Percentiles rank a stretch among this genome's conserved stretches.
Conservation (phyloP, 1,284 basidiomycete species). For the Flammula alnicola region DNA sequence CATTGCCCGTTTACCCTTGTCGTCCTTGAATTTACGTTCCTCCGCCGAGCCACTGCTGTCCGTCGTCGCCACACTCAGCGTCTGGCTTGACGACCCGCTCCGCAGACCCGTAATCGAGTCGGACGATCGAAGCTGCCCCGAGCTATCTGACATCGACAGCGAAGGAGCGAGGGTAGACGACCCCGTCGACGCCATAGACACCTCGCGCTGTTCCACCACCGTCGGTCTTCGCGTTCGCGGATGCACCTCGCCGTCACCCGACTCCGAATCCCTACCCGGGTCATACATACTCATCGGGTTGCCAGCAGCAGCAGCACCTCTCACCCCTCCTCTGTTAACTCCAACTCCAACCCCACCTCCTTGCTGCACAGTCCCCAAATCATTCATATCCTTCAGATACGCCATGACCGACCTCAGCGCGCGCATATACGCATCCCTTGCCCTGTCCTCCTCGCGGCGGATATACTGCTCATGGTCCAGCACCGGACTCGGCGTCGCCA, state of each 20-base stretch:
- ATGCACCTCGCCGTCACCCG: constrained; percentile 38
- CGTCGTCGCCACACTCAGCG: constrained; percentile 73
- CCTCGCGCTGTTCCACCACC: constrained; percentile 55
- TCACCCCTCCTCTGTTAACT: too few relatives aligned
- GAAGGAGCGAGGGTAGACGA: too few relatives aligned
- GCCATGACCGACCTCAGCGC: constrained; percentile 91
- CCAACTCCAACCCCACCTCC: too few relatives aligned
- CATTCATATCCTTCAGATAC: constrained; percentile 94
- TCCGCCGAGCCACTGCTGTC: constrained; percentile 70
- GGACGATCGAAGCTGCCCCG: constrained; percentile 61
- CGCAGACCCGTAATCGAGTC: constrained; percentile 63
- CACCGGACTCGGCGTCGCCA: constrained; percentile 50
- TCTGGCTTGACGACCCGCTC: constrained; percentile 63
- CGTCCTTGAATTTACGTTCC: constrained; percentile 88
- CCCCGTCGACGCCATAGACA: constrained; percentile 50
- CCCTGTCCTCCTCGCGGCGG: constrained; percentile 71
- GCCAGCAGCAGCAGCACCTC: not conserved
- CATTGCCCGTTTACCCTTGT: constrained; percentile 78
- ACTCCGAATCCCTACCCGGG: constrained; percentile 35
- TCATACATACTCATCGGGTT: constrained; percentile 59
- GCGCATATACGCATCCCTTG: constrained; percentile 70
- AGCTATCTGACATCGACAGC: constrained; percentile 44
- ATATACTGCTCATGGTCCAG: constrained; percentile 52
- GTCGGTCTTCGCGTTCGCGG: constrained; percentile 70
- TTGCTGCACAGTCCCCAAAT: constrained; percentile 71